Evolutionary conservation across 805 yeast genomes (phyloP), one percentile per base, ranked within the genome.

Genomic region (Pichia pseudocactophila): DNA sequence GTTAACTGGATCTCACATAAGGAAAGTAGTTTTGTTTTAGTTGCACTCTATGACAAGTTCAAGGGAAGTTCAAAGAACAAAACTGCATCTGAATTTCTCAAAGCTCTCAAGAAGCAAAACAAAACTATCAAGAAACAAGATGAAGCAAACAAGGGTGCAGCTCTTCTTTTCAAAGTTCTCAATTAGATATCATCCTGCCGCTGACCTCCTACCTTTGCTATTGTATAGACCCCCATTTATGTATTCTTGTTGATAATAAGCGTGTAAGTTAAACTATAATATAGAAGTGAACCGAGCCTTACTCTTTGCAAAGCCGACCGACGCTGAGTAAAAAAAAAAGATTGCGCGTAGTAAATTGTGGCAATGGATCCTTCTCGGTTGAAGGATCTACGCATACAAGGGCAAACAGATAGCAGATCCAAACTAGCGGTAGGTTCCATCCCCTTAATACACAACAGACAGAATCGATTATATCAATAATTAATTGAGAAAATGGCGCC

Each of bases 11-110:
- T 82, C 36, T 37, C 45, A 3, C 74, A 74, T 47, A 69, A 72
- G 32, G 73, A 76, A 34, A 85, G 92, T 33, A 77, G 95, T 15
- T 90, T 90, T 57, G 84, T 86, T 15, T 68, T 89, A 41, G 89
- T 86, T 39, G 76, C 95, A 1, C 63, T 87, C n/a, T 73, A 70
- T 52, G 97, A 90, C 63, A 72, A 73, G 25, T 68, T 82, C 53
- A 64, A 66, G 39, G 68, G 66, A 3, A 57, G 63, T 36, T 55
- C 63, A 20, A 56, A 63, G 39, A 64, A 68, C 36, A 69, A 73
- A 40, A 45, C 46, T 28, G 64, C 66, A 34, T 65, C 72, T 45
- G 58, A 63, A 26, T 76, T 83, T 50, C 55, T 67, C 44, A 71
- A 76, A 56, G 71, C 68, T 25, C 64, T 89, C 54, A 74, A 73